phyloP scores from a whole-genome alignment of 305 asterid species.

The Rubia peregrina region DNA sequence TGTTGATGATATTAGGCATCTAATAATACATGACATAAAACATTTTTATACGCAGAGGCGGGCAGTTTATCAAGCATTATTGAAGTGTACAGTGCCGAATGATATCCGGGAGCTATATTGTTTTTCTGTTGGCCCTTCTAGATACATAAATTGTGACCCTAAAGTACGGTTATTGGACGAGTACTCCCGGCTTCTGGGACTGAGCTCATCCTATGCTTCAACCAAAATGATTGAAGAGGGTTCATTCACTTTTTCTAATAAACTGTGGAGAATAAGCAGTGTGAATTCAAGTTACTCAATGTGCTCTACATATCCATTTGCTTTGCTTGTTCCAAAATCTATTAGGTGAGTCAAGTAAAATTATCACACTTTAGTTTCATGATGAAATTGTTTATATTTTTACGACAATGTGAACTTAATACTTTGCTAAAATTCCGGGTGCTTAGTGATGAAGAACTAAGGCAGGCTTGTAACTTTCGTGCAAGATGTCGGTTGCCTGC shows the following conservation, averaged over 20 bases:
- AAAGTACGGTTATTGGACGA: constrained; percentile 76
- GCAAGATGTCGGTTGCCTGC: constrained; percentile 89
- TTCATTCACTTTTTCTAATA: constrained; percentile 64
- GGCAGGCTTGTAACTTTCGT: constrained; percentile 77
- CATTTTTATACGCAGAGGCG: constrained; percentile 57
- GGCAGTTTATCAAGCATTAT: constrained; percentile 69
- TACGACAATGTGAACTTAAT: constrained; percentile 24
- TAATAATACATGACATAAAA: background rate
- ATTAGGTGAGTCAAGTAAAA: constrained; percentile 43
- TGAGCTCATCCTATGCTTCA: constrained; percentile 49
- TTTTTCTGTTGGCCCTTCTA: constrained; percentile 61
- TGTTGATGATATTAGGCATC: background rate
- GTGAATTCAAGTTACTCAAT: constrained; percentile 63
- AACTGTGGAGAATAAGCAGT: constrained; percentile 86
- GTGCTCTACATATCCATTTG: constrained; percentile 91
- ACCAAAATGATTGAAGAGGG: constrained; percentile 59
- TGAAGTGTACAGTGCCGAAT: constrained; percentile 67
- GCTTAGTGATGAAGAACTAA: constrained; percentile 76
- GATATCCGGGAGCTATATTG: constrained; percentile 92
- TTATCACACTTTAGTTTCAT: constrained; percentile 13
- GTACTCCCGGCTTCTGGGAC: constrained; percentile 87
- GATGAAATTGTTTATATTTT: constrained; percentile 17
- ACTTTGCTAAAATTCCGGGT: constrained; percentile 26
- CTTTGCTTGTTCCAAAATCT: constrained; percentile 81
- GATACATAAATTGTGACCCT: constrained; percentile 51